Percentiles rank a stretch among this genome's conserved stretches.
phyloP scores from a whole-genome alignment of 2,329 filamentous ascomycete genomes.

The Orbilia javanica region DNA sequence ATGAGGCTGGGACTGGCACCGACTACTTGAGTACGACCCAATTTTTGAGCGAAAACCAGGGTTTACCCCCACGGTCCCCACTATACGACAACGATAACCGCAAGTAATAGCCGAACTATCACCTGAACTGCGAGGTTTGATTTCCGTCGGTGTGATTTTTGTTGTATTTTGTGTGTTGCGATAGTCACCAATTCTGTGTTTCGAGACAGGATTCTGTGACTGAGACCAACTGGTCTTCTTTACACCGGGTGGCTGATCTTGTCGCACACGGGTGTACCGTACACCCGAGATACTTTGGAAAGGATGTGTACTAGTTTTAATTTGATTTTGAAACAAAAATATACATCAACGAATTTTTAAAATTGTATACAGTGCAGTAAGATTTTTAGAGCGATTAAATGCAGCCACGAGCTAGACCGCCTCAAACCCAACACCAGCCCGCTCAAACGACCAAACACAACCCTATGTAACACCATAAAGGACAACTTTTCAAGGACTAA shows the following conservation, averaged over 20 bases:
- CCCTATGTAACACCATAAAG: conserved; percentile 23
- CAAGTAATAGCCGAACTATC: not conserved
- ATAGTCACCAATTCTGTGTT: too few species aligned
- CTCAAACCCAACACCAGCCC: not conserved
- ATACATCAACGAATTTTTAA: not conserved
- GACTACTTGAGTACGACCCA: not conserved
- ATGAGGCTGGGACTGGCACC: not conserved
- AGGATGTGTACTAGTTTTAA: too few species aligned
- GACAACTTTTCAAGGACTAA: not conserved
- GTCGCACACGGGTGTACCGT: too few species aligned
- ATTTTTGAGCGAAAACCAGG: not conserved
- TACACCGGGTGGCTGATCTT: too few species aligned
- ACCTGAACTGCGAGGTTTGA: not conserved
- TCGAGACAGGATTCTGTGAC: too few species aligned
- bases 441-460: not conserved
- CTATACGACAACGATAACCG: not conserved
- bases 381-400: not conserved
- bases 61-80: not conserved
- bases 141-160: not conserved
- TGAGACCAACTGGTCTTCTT: too few species aligned
- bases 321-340: not conserved
- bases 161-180: conserved; percentile 17
- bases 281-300: too few species aligned
- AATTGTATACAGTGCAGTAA: not conserved
- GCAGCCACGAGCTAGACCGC: not conserved